These are phyloP conservation scores for Dinochytrium kinnereticum DNA, from an alignment of 371 early-diverging fungal species.

Conservation along the genomic window DNA sequence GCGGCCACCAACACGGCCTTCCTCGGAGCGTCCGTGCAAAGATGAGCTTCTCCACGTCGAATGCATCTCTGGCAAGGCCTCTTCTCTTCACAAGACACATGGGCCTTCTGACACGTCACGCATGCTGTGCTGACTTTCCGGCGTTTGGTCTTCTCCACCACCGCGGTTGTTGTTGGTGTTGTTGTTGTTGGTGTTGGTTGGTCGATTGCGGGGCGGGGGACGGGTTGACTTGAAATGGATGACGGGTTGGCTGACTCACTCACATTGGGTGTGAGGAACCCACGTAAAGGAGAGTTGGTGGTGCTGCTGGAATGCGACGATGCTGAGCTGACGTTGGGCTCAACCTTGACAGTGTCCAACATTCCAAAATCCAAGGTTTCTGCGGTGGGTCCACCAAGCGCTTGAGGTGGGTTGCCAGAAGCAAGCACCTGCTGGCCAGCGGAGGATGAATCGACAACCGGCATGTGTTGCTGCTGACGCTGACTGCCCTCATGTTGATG, in stretches of 20 bases:
- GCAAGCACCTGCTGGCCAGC: neutral
- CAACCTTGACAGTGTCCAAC: neutral
- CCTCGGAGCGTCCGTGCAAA: conserved; percentile 43
- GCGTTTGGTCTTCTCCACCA: conserved; percentile 29
- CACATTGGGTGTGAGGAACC: neutral
- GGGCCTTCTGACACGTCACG: conserved; percentile 43
- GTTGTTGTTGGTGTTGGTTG: neutral
- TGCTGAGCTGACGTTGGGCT: neutral
- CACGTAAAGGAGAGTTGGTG: neutral
- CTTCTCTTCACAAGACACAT: conserved; percentile 43
- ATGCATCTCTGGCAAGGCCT: conserved; percentile 48
- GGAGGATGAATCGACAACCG: neutral
- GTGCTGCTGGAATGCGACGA: neutral
- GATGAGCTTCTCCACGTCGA: conserved; percentile 34
- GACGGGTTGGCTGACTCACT: neutral
- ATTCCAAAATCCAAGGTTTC: neutral
- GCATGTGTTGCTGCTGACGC: neutral
- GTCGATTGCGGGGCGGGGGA: neutral
- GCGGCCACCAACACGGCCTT: conserved; percentile 26
- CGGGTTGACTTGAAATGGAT: neutral
- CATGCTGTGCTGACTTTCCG: conserved; percentile 47
- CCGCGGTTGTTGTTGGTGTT: neutral
- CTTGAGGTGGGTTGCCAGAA: too few species aligned
- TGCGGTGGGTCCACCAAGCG: neutral
- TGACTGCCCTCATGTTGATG: neutral